Evolutionary conservation across 345 rosid genomes (phyloP).

Genomic region (Pseudoturritis turrita): DNA sequence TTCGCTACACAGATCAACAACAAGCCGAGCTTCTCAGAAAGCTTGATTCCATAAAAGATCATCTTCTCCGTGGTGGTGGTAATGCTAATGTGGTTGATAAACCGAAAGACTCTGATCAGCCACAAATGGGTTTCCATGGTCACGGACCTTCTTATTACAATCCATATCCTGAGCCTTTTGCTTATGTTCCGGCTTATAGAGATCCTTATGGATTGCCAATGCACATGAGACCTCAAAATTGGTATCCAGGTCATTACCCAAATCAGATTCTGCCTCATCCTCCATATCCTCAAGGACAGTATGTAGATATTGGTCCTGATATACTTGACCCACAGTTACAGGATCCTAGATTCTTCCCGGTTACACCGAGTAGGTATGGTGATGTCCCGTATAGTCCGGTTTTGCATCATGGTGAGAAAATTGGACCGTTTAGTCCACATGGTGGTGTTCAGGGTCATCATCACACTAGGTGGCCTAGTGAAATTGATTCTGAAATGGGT

Average conservation of each 20-base stretch:
- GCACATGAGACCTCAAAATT: constrained; percentile 8
- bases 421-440: constrained; percentile 14
- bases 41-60: constrained; percentile 25
- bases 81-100: background rate
- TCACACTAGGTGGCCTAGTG: constrained; percentile 34
- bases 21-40: constrained; percentile 30
- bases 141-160: constrained; percentile 43
- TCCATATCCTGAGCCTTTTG: constrained; percentile 38
- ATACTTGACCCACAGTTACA: constrained; percentile 21
- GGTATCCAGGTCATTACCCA: constrained; percentile 14
- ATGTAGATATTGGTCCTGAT: constrained; percentile 31
- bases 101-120: background rate
- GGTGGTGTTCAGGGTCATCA: constrained; percentile 17
- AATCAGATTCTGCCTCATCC: constrained; percentile 18
- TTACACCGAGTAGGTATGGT: constrained; percentile 18
- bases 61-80: constrained; percentile 20
- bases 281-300: constrained; percentile 27
- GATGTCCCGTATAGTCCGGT: constrained; percentile 19
- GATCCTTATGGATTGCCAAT: constrained; percentile 18
- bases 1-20: constrained; percentile 21
- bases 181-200: constrained; percentile 40
- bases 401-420: background rate
- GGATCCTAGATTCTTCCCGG: constrained; percentile 28
- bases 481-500: constrained; percentile 27
- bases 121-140: constrained; percentile 12